Base-by-base conservation (phyloP, 106 monocot species). In the Dioscorea zingiberensis region DNA sequence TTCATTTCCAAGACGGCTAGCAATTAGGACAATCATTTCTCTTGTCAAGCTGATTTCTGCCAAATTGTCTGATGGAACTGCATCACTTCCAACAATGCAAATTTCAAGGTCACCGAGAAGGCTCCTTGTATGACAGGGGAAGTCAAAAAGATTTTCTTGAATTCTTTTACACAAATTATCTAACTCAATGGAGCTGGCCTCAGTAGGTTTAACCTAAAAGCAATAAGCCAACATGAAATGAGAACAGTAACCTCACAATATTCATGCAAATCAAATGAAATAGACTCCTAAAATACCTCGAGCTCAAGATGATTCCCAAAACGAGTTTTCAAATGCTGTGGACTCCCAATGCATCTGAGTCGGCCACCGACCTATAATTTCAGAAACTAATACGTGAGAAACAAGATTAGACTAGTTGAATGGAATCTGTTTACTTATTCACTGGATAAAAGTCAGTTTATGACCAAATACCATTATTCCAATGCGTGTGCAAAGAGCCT, bases 271-370 rank as follows among this genome's bases (percentile, higher is more conserved):
- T 59, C 32, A 79, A 63, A 80, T 55, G 15, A 75, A 21, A 32
- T 27, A 21, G 9, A 47, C 54, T 26, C 38, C 48, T 27, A 73
- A 70, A 71, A 7, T 77, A 93, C 93, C 93, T 93, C 93, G 4
- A 93, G 83, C 74, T 93, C 93, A 62, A 93, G 85, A 76, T 93
- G 79, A 80, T 93, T 89, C 63, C 93, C 93, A 81, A 81, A 93
- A 26, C 93, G 85, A 19, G 93, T 83, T 84, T 93, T 93, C 71
- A 93, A 71, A 71, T 93, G 86, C 25, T 93, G 93, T 27, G 93
- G 86, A 55, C 93, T 93, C 26, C 93, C 93, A 70, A 93, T 79
- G 73, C 93, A 89, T 75, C 66, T 81, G 23, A 93, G 74, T 44
- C 67, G 69, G 14, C 93, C 93, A 49, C 67, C 68, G 65, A 85